phyloP scores from a whole-genome alignment of 202 grass and related monocot species.

The Zizania palustris region DNA sequence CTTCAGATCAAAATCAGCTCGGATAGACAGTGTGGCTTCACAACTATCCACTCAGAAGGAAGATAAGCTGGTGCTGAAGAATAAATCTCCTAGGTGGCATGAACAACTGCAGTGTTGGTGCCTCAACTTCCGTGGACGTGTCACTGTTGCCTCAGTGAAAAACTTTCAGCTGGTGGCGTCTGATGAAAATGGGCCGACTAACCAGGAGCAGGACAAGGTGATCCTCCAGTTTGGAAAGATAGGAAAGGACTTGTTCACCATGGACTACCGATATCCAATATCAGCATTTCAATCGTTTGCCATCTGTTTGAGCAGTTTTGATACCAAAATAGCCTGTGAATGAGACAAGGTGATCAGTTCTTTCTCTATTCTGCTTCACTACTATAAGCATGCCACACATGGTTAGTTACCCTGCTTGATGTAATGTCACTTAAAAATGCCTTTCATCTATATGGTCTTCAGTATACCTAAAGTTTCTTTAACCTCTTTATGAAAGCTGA shows the following conservation, averaged over 20 bases:
- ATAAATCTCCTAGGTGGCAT: slow-evolving; percentile 96
- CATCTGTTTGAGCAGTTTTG: slow-evolving; percentile 95
- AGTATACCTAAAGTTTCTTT: not conserved
- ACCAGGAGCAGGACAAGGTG: slow-evolving; percentile 75
- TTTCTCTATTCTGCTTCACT: slow-evolving; percentile 9
- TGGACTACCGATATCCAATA: slow-evolving; percentile 90
- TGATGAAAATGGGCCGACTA: slow-evolving; percentile 43
- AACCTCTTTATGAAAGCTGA: not conserved
- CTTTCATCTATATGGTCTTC: not conserved
- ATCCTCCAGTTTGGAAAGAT: slow-evolving; percentile 97
- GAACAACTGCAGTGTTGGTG: slow-evolving; percentile 99
- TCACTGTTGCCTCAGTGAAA: slow-evolving; percentile 97
- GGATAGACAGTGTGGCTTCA: slow-evolving; percentile 45
- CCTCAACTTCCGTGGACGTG: slow-evolving; percentile 90
- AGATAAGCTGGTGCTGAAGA: slow-evolving; percentile 73
- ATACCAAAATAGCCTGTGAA: slow-evolving; percentile 99
- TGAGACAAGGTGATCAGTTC: slow-evolving; percentile 47
- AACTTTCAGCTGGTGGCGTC: slow-evolving; percentile 97
- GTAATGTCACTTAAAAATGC: not conserved
- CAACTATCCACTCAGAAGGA: slow-evolving; percentile 51
- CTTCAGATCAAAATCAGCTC: slow-evolving; percentile 86
- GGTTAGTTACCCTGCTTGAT: not conserved
- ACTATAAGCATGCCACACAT: not conserved
- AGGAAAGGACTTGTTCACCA: slow-evolving; percentile 96
- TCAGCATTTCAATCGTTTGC: slow-evolving; percentile 95